These are phyloP conservation scores for Hygrophoropsis aurantiaca DNA, from an alignment of 768 basidiomycete genomes.

Conservation along the genomic window DNA sequence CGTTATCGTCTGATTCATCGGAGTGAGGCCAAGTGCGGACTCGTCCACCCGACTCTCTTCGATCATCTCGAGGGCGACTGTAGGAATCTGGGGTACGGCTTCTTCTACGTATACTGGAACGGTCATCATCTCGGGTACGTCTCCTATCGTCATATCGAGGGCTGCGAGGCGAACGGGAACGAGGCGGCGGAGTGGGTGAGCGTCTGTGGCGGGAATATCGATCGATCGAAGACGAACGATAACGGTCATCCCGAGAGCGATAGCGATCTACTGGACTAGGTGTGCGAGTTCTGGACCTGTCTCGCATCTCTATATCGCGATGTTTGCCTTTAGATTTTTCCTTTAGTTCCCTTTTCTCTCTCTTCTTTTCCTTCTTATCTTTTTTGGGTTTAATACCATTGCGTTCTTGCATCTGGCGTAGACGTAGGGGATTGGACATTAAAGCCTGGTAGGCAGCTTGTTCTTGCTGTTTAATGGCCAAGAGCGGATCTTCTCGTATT, in stretches of 20 bases:
- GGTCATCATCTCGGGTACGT: constrained; percentile 13
- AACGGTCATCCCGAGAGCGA: constrained; percentile 29
- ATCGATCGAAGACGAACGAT: constrained; percentile 31
- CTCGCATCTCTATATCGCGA: constrained; percentile 23
- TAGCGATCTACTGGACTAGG: constrained; percentile 25
- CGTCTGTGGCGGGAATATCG: constrained; percentile 30
- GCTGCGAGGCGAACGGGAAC: constrained; percentile 47
- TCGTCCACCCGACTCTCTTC: constrained; percentile 5
- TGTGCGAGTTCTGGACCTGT: constrained; percentile 31
- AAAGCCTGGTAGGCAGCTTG: constrained; percentile 88
- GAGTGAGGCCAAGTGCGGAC: constrained; percentile 48
- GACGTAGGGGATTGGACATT: constrained; percentile 80
- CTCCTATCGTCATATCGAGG: constrained; percentile 19
- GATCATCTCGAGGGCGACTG: constrained; percentile 10
- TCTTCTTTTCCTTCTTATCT: constrained; percentile 63
- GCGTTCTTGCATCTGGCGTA: constrained; percentile 77
- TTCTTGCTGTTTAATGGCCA: constrained; percentile 99
- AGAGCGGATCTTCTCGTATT: constrained; percentile 92
- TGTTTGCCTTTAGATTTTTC: constrained; percentile 22
- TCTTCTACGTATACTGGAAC: constrained; percentile 16
- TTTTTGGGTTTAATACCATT: constrained; percentile 82
- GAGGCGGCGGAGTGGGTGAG: constrained; percentile 49
- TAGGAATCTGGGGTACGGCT: constrained; percentile 29
- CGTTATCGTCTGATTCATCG: constrained; percentile 50
- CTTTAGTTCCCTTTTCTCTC: constrained; percentile 50